Conservation (phyloP, 192 early-diverging fungal genomes). For the Dissophora globulifera region DNA sequence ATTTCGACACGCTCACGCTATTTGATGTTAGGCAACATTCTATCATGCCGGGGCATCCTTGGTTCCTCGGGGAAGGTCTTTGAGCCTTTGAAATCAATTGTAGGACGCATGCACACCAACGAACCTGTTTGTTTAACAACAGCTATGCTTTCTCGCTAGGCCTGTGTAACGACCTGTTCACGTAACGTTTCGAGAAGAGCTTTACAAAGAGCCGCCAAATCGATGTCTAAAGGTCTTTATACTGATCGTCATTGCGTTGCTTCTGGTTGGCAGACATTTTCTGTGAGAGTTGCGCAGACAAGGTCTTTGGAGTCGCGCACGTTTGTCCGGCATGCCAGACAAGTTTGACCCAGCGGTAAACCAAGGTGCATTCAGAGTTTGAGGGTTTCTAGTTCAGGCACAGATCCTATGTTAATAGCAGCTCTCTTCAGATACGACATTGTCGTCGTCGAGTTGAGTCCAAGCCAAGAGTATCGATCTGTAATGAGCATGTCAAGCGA, state of each 20-base stretch:
- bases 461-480: constrained; percentile 73
- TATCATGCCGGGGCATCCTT: constrained; percentile 17
- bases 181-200: constrained; percentile 65
- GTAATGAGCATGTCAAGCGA: constrained; percentile 48
- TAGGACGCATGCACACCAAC: too few species aligned
- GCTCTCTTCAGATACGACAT: constrained; percentile 59
- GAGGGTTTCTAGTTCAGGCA: too few species aligned
- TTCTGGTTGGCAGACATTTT: constrained; percentile 64
- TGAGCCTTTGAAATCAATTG: too few species aligned
- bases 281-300: constrained; percentile 69
- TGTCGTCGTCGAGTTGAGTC: constrained; percentile 64
- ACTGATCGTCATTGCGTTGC: too few species aligned
- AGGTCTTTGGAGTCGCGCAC: constrained; percentile 57
- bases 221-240: too few species aligned
- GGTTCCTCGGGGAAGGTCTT: constrained; percentile 27
- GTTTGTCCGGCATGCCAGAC: constrained; percentile 74
- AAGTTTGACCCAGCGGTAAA: constrained; percentile 61
- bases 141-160: constrained; percentile 22
- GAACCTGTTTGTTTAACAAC: neutral
- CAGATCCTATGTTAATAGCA: neutral
- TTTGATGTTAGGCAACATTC: constrained; percentile 19
- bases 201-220: too few species aligned
- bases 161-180: constrained; percentile 74
- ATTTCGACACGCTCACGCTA: neutral
- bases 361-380: neutral